Conservation (phyloP, 805 yeast genomes). For the Saccharomycodes ludwigii region DNA sequence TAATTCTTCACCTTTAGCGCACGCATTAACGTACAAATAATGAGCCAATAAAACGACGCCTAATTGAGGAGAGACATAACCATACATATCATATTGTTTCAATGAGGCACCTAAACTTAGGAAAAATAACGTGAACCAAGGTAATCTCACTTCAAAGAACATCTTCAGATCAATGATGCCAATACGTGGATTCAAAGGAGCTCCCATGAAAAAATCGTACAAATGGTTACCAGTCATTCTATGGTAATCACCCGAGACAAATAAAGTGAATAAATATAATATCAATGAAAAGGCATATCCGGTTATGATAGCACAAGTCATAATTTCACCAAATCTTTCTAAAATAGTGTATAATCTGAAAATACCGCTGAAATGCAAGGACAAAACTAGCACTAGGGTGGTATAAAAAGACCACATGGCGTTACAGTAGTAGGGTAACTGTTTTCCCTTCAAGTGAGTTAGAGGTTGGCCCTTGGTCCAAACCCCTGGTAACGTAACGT, state of each 20-base stretch:
- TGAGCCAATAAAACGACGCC: conserved; percentile 67
- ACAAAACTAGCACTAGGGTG: conserved; percentile 43
- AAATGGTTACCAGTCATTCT: conserved; percentile 84
- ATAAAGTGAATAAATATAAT: conserved; percentile 57
- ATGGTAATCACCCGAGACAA: conserved; percentile 63
- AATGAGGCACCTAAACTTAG: conserved; percentile 61
- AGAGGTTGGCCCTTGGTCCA: conserved; percentile 95
- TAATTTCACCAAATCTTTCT: conserved; percentile 79
- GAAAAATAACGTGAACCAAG: conserved; percentile 87
- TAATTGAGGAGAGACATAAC: conserved; percentile 68
- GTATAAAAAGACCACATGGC: conserved; percentile 78
- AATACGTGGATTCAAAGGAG: conserved; percentile 90
- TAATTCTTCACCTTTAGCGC: conserved; percentile 94
- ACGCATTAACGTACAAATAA: conserved; percentile 92
- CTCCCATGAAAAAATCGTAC: conserved; percentile 94
- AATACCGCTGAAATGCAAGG: conserved; percentile 59
- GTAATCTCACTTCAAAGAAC: conserved; percentile 95
- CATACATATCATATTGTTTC: conserved; percentile 73
- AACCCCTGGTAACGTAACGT: conserved; percentile 80
- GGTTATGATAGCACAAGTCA: conserved; percentile 78
- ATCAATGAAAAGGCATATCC: conserved; percentile 61
- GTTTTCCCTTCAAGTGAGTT: conserved; percentile 63
- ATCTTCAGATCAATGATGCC: conserved; percentile 89
- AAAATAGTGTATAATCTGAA: conserved; percentile 65
- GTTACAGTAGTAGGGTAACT: conserved; percentile 86